phyloP scores from a whole-genome alignment of 1,284 basidiomycete genomes.

The Hemileia vastatrix region DNA sequence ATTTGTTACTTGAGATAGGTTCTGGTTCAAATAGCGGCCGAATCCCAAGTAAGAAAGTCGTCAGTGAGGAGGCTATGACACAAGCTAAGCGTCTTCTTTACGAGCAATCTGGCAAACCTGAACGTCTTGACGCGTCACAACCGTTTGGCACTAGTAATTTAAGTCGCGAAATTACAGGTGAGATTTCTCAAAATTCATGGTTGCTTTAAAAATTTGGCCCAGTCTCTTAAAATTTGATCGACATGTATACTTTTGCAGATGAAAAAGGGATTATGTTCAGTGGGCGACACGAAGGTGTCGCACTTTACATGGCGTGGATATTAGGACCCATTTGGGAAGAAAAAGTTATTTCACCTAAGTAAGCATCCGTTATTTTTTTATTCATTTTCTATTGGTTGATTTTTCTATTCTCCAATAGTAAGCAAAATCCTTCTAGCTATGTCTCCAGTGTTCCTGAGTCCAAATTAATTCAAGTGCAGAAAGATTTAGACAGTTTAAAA shows the following conservation, averaged over 20 bases:
- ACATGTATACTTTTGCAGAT: conserved; percentile 51
- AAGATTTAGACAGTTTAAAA: conserved; percentile 6
- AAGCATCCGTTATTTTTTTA: conserved; percentile 28
- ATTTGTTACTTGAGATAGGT: background rate
- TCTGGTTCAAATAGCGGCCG: background rate
- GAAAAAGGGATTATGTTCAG: conserved; percentile 70
- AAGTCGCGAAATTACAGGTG: background rate
- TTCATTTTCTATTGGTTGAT: background rate
- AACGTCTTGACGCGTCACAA: background rate
- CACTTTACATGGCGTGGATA: conserved; percentile 73
- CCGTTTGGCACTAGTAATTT: background rate
- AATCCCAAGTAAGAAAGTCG: conserved; percentile 19
- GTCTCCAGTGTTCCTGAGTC: conserved; percentile 51
- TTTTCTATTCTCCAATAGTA: conserved; percentile 6
- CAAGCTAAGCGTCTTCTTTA: conserved; percentile 39
- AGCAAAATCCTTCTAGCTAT: background rate
- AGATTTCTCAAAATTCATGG: background rate
- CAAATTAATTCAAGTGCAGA: conserved; percentile 14
- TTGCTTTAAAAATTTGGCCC: no score
- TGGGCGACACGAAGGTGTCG: conserved; percentile 78
- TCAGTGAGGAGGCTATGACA: conserved; percentile 33
- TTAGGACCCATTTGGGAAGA: conserved; percentile 78
- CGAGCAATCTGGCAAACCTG: conserved; percentile 31
- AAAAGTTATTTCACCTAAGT: conserved; percentile 60
- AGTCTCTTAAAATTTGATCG: no score